Base-by-base conservation (phyloP, 2,329 filamentous ascomycete genomes). In the Cytospora piceae region DNA sequence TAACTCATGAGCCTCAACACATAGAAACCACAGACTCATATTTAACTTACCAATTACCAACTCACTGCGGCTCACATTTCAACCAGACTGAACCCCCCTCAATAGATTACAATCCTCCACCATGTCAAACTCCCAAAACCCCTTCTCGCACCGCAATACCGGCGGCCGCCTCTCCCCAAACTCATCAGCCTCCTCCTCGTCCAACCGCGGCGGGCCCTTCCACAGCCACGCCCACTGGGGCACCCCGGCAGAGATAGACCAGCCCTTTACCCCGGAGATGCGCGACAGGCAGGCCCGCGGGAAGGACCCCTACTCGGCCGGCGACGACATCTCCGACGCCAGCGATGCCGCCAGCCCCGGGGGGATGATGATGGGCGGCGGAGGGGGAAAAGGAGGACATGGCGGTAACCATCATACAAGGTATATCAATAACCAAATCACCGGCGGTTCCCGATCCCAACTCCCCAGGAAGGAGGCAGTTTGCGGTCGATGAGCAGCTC, bases 261-360 rank as follows among this genome's bases (percentile, higher is more conserved):
- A 61, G 65, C 61, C 66, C 60, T 83, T 85, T 73, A 84, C 83
- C 0, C 69, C 77, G 24, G 74, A 78, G 66, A 85, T 85, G 83
- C 83, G 84, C 71, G 85, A 88, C 72, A 80, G 80, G 7, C 86
- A 88, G 73, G 83, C 86, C 5, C 79, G 86, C 51, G 85, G 85
- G 60, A 86, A 86, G 71, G 80, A 87, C 67, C 83, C 83, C 0
- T 85, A 85, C 71, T 68, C 74, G 53, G 70, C 73, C 46, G 61
- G 53, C 15, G 72, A 71, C 29, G 76, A 77, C 46, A 71, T 71
- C 29, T 73, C 73, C 12, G 75, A 77, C 24, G 74, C 71, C 8
- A 72, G 73, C 56, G 73, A 74, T 24, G 70, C 74, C 34, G 9
- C 34, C 64, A 73, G 70, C n/a, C 70, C 73, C 11, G 69, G 70